phyloP scores from a whole-genome alignment of 371 early-diverging fungal species.

The Mucor piriformis region DNA sequence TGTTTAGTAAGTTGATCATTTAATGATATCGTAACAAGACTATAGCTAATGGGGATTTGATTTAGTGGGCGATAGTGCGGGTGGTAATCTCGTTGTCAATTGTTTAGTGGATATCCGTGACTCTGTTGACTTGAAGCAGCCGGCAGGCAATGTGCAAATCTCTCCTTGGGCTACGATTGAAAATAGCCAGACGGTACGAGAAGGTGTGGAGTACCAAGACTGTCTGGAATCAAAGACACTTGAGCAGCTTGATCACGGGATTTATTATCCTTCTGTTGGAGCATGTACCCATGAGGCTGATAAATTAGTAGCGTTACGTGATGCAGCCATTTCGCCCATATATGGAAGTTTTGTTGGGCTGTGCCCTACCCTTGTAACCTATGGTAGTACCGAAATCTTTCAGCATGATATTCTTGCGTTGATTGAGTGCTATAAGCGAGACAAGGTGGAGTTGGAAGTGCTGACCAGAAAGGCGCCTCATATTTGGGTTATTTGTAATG shows the following conservation, averaged over 20 bases:
- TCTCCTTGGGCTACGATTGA: slow-evolving; percentile 43
- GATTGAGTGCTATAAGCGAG: slow-evolving; percentile 20
- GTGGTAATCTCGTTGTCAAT: slow-evolving; percentile 36
- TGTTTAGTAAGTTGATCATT: slow-evolving; percentile 26
- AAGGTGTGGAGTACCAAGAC: slow-evolving; percentile 2
- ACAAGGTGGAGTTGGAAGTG: slow-evolving; percentile 34
- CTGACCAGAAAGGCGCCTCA: slow-evolving; percentile 31
- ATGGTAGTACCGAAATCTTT: slow-evolving; percentile 34
- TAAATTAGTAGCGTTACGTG: slow-evolving; percentile 6
- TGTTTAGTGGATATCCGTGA: slow-evolving; percentile 6
- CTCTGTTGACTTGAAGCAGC: slow-evolving; percentile 10
- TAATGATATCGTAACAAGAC: background rate
- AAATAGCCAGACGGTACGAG: background rate
- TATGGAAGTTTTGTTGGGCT: slow-evolving; percentile 27
- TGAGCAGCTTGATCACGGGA: background rate
- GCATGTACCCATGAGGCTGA: background rate
- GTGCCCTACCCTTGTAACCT: slow-evolving; percentile 33
- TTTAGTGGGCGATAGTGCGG: slow-evolving; percentile 45
- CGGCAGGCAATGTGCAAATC: slow-evolving; percentile 29
- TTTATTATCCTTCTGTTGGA: background rate
- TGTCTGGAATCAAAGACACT: slow-evolving; percentile 2
- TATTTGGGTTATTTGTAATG: slow-evolving; percentile 29
- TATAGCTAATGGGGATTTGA: background rate
- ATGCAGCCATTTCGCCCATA: slow-evolving; percentile 30
- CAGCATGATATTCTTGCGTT: slow-evolving; percentile 29